phyloP scores from a whole-genome alignment of 768 basidiomycete genomes.

The Nevesoporus exiguus region DNA sequence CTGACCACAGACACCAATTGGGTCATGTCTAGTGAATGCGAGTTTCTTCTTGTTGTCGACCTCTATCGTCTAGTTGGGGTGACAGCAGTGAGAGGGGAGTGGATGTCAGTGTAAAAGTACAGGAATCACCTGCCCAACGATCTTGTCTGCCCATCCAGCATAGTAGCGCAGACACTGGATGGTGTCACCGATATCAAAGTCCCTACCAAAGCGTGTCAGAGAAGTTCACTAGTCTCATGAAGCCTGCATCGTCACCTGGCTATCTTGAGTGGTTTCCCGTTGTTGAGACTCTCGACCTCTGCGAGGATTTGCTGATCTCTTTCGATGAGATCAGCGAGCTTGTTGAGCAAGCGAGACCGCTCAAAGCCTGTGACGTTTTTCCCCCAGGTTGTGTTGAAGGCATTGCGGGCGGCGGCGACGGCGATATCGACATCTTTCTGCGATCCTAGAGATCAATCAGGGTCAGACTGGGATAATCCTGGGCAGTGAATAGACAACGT shows the following conservation, averaged over 20 bases:
- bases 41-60: slow-evolving; percentile 76
- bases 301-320: slow-evolving; percentile 77
- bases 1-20: slow-evolving; percentile 93
- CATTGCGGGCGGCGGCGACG: slow-evolving; percentile 76
- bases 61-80: slow-evolving; percentile 59
- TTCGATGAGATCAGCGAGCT: slow-evolving; percentile 88
- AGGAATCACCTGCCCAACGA: slow-evolving; percentile 69
- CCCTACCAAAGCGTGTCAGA: slow-evolving; percentile 40
- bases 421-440: slow-evolving; percentile 78
- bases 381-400: slow-evolving; percentile 87
- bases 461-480: neutral
- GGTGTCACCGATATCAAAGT: slow-evolving; percentile 77
- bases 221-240: slow-evolving; percentile 18
- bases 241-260: slow-evolving; percentile 43
- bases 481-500: neutral
- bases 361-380: slow-evolving; percentile 83
- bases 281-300: slow-evolving; percentile 83
- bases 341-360: slow-evolving; percentile 76
- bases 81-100: slow-evolving; percentile 4
- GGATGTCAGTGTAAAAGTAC: slow-evolving; percentile 1
- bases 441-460: slow-evolving; percentile 44
- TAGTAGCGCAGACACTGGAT: slow-evolving; percentile 84
- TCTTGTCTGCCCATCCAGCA: slow-evolving; percentile 96
- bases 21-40: slow-evolving; percentile 84
- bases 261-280: slow-evolving; percentile 81